Percentiles rank a stretch among this genome's conserved stretches.
These are phyloP conservation scores for Ganoderma lucidum DNA, from an alignment of 1,284 basidiomycete species.

Conservation along the genomic window DNA sequence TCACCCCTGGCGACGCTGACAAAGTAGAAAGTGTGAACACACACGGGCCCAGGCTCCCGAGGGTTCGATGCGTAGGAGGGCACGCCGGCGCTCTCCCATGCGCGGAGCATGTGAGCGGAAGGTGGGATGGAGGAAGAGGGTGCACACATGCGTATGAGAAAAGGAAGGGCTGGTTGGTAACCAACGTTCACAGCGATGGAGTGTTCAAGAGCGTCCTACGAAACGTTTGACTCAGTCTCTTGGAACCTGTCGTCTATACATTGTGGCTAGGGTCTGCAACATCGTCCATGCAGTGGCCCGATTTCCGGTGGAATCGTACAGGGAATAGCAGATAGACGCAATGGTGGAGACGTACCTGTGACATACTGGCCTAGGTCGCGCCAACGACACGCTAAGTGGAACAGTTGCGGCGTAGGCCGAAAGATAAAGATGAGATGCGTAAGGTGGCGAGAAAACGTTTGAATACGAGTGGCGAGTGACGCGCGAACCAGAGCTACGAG, in stretches of 20 bases:
- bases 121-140: background rate
- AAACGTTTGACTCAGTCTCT: background rate
- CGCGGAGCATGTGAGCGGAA: background rate
- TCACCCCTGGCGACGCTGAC: conserved; percentile 6
- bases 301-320: background rate
- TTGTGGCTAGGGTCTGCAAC: background rate
- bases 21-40: background rate
- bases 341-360: background rate
- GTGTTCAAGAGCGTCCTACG: background rate
- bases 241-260: background rate
- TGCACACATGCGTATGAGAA: background rate
- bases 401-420: background rate
- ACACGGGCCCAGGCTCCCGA: background rate
- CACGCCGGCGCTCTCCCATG: background rate
- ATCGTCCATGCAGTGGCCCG: background rate
- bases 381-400: background rate
- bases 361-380: background rate
- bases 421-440: background rate
- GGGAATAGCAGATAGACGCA: background rate
- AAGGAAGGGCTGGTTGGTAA: background rate
- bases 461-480: background rate
- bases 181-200: background rate
- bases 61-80: background rate
- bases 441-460: background rate
- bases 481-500: background rate